Base-by-base conservation (phyloP, 805 yeast genomes). In the Kodamaea neixiangensis region DNA sequence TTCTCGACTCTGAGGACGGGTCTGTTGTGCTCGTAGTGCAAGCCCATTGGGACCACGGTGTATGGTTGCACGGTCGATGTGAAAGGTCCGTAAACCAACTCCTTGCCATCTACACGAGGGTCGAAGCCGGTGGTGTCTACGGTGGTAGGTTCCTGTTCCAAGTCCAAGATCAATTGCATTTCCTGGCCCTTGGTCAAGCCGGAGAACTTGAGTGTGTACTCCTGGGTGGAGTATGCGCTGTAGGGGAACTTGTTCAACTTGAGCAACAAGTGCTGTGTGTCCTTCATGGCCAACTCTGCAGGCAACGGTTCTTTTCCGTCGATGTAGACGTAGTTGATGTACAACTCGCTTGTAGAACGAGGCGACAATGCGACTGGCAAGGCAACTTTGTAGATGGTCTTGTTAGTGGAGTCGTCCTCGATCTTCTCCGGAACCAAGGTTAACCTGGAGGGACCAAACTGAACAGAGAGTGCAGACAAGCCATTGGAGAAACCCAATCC, bases 291-390 rank as follows among this genome's bases (percentile, higher is more conserved):
- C 39, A 87, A 81, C 53, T 75, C 69, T 47, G 75, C 77, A 1
- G 98, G 97, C 47, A 79, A 65, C 39, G 97, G 89, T 47, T 58
- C 53, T 44, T 85, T 60, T 33, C 71, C 64, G 51, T 76, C 72
- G 29, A 80, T 74, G 50, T 79, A 71, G 2, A 81, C 79, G 53
- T 76, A 68, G 29, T 80, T 74, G 14, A 85, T 68, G 35, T 71
- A 67, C 42, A 93, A 61, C 34, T 76, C 72, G 43, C 76, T 65
- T 29, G 69, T 68, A 19, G 83, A 77, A 33, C 82, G 81, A 21
- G 96, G 88, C 7, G 86, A 78, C 49, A 92, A 70, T 37, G 94
- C 87, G 42, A 74, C 73, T 10, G 89, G 87, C 46, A 91, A 70
- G 33, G 62, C 65, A 25, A 89, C 54, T 51, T 71, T 66, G 65